Evolutionary conservation across 441 rosid genomes (phyloP).

Genomic region (Syzygium syzygioides): DNA sequence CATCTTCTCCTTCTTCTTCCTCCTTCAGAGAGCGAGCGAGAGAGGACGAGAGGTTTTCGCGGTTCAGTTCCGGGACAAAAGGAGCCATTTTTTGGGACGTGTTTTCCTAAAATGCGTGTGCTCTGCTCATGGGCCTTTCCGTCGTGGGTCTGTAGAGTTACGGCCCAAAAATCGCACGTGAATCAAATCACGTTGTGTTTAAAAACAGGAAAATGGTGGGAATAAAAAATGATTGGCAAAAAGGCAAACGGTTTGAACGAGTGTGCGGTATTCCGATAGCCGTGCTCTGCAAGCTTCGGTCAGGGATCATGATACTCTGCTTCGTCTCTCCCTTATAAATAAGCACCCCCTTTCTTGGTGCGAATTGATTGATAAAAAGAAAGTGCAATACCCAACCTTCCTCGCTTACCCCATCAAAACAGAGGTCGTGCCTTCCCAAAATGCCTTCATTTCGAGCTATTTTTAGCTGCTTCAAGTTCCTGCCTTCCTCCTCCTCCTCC

Average conservation of each 20-base stretch:
- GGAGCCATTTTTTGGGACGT: neutral
- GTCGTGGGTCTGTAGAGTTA: neutral
- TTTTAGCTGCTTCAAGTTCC: neutral
- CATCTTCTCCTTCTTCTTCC: slow-evolving; percentile 16
- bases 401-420: neutral
- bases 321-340: neutral
- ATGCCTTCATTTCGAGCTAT: neutral
- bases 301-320: neutral
- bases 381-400: neutral
- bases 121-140: neutral
- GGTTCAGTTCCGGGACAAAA: neutral
- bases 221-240: neutral
- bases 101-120: neutral
- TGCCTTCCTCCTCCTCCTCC: neutral
- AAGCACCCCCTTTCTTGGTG: neutral
- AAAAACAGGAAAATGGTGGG: neutral
- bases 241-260: neutral
- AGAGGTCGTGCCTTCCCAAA: neutral
- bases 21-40: neutral
- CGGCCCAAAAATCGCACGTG: neutral
- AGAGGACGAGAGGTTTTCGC: neutral
- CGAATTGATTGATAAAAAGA: neutral
- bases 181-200: neutral
- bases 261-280: neutral
- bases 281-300: neutral